Evolutionary conservation across 768 basidiomycete genomes (phyloP).

Genomic region (Mycena epipterygia): DNA sequence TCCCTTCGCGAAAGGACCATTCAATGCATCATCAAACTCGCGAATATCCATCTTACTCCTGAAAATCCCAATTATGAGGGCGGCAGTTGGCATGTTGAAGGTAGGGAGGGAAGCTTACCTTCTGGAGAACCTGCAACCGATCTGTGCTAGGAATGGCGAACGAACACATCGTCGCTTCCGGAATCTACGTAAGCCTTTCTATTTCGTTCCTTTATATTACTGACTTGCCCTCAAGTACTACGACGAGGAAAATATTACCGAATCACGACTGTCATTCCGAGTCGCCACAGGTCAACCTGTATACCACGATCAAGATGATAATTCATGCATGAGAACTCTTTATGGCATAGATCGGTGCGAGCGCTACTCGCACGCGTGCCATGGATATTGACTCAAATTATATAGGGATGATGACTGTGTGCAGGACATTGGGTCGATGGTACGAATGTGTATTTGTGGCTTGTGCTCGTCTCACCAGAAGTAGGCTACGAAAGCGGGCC

Average conservation of each 20-base stretch:
- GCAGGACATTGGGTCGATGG: conserved; percentile 44
- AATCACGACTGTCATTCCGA: conserved; percentile 47
- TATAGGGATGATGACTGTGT: conserved; percentile 23
- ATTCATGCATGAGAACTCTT: conserved; percentile 10
- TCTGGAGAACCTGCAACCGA: neutral
- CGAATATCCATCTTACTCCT: conserved; percentile 48
- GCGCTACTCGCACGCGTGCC: neutral
- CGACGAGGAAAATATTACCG: conserved; percentile 46
- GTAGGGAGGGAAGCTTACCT: conserved; percentile 34
- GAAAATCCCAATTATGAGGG: conserved; percentile 45
- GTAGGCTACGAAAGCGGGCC: conserved; percentile 39
- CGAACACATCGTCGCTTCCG: conserved; percentile 48
- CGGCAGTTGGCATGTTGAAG: conserved; percentile 49
- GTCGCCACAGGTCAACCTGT: conserved; percentile 24
- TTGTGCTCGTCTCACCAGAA: neutral
- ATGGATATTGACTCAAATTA: neutral
- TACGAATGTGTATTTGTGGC: neutral
- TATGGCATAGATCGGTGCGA: conserved; percentile 30
- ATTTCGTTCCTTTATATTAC: neutral
- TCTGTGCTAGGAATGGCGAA: conserved; percentile 37
- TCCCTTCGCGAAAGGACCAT: conserved; percentile 24
- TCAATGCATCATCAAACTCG: conserved; percentile 42
- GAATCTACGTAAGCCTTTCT: conserved; percentile 7
- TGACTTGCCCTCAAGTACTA: conserved; percentile 36
- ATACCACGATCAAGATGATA: conserved; percentile 33